A percentile compares a stretch with the other conserved stretches of the same genome.
phyloP scores from a whole-genome alignment of 139 green algal genomes.

The Raphidocelis subcapitata region DNA sequence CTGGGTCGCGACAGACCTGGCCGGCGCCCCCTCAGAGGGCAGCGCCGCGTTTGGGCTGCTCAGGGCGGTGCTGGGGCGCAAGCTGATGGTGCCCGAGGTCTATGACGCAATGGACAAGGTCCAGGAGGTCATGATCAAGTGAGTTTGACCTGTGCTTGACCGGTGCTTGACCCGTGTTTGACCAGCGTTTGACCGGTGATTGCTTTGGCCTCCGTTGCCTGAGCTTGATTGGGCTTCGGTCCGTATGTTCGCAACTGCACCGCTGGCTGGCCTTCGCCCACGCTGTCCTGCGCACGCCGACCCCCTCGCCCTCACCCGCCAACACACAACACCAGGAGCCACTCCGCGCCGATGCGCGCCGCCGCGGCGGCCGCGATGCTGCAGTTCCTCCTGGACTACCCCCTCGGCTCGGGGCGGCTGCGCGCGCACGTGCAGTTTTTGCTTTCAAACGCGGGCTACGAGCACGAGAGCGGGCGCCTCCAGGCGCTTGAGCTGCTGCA shows the following conservation, averaged over 20 bases:
- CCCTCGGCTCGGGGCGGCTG: conserved; percentile 72
- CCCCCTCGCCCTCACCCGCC: too few relatives aligned
- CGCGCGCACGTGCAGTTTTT: conserved; percentile 76
- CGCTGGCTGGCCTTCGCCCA: too few relatives aligned
- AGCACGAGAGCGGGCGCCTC: conserved; percentile 74
- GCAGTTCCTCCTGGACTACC: conserved; percentile 94
- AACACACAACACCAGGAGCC: too few relatives aligned
- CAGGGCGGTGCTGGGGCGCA: conserved; percentile 70
- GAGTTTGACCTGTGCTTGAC: not conserved
- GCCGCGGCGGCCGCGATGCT: conserved; percentile 70
- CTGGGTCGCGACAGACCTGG: conserved; percentile 78
- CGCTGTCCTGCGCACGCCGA: too few relatives aligned
- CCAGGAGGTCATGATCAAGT: conserved; percentile 58
- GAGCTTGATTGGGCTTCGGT: too few relatives aligned
- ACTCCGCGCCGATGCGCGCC: conserved; percentile 51
- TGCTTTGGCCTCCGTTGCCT: not conserved
- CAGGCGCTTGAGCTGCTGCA: conserved; percentile 74
- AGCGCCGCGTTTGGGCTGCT: conserved; percentile 74
- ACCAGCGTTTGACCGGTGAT: too few relatives aligned
- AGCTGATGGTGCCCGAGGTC: conserved; percentile 84
- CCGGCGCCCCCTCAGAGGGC: conserved; percentile 27
- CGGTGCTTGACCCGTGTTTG: too few relatives aligned
- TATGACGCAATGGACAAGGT: conserved; percentile 91
- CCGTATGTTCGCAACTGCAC: too few relatives aligned
- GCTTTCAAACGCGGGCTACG: conserved; percentile 69